Evolutionary conservation across 192 early-diverging fungal genomes (phyloP), one percentile per base, ranked within the genome.

Genomic region (Oehlia diaphana): DNA sequence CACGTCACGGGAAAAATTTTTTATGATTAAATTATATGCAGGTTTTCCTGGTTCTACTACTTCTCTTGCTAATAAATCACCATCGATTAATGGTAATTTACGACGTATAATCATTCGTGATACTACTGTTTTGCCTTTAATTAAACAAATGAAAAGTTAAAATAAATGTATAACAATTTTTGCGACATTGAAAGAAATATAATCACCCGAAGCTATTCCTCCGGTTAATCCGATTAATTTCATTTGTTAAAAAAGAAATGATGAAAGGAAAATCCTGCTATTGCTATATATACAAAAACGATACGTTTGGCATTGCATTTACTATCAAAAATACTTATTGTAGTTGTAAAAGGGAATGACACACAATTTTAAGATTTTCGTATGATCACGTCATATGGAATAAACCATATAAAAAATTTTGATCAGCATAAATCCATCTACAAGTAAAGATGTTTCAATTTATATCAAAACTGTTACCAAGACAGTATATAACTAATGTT

Each of bases 181-280:
- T 28, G 5, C 33, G 74, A 4, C 14, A 26, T 28, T 62, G 42
- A 8, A 63, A 28, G 7, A 23, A 12, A 21, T 28, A 16, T 61
- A 61, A 63, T 79, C 86, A 83, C 93, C 94, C 13, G 93, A 91
- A 37, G 96, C 94, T 68, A 99, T 99, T 37, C 97, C 96, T 72
- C 98, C 98, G 10, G 98, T 99, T 58, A 99, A 87, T 13, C 97
- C 97, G 50, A 98, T 83, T 31, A 99, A 83, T 69, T 93, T 91
- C 97, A 99, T 98, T 23, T 9, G 70, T 4, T 10, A 49, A 49
- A 72, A 21, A 16, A 33, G 2, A 67, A 35, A 19, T 31, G 31
- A 31, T 31, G 42, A 9, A 44, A 9, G 9, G 42, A 44, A 44
- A 9, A 44, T 44, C 42, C 42, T 9, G 8, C 9, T 44, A 9